Conservation (phyloP, 2,329 filamentous ascomycete species). For the Talaromyces rugulosus region DNA sequence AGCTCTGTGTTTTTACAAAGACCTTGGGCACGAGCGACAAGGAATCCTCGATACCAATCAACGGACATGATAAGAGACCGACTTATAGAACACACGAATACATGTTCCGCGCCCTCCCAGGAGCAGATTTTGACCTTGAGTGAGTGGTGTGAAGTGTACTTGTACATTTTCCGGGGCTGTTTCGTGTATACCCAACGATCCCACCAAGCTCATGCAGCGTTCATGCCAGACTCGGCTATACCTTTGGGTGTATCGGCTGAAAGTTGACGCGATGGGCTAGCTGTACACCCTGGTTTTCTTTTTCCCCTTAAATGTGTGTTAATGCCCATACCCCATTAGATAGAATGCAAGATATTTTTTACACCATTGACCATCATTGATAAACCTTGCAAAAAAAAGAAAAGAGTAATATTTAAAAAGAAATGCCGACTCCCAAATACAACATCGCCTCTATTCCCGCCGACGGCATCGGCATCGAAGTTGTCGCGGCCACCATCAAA, state of each 20-base stretch:
- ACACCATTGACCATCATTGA: not conserved
- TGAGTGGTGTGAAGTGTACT: not conserved
- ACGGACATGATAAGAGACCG: no score
- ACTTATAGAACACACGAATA: not conserved
- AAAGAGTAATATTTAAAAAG: not conserved
- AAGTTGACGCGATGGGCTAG: not conserved
- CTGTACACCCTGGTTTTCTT: not conserved
- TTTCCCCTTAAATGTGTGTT: not conserved
- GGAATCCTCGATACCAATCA: not conserved
- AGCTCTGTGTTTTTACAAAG: not conserved
- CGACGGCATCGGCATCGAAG: slow-evolving; percentile 61
- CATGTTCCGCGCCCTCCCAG: not conserved
- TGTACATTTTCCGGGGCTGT: not conserved
- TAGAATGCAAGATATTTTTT: not conserved
- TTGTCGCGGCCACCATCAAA: slow-evolving; percentile 54
- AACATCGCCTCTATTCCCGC: slow-evolving; percentile 59
- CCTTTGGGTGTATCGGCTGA: not conserved
- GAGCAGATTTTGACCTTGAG: not conserved
- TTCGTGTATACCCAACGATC: not conserved
- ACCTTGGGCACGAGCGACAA: not conserved
- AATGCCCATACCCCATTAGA: not conserved
- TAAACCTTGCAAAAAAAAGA: not conserved
- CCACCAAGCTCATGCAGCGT: not conserved
- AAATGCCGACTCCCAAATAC: slow-evolving; percentile 28
- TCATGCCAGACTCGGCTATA: not conserved